Evolutionary conservation across 345 rosid genomes (phyloP).

Genomic region (Pugionium cornutum): DNA sequence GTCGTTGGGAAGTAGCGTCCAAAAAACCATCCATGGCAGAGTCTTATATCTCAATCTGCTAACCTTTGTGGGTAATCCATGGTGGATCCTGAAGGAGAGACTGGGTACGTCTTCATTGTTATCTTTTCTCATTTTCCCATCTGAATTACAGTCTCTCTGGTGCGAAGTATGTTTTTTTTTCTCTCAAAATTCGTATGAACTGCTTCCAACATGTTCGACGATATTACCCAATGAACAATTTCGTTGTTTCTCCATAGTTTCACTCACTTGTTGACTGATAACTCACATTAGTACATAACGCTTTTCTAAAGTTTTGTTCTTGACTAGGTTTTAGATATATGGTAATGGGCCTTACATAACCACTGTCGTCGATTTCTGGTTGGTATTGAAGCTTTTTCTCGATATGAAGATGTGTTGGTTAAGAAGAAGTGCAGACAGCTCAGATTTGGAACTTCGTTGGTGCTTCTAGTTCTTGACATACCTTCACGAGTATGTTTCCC

Average conservation of each 20-base stretch:
- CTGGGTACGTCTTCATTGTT: constrained; percentile 26
- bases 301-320: constrained; percentile 4
- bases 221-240: constrained; percentile 29
- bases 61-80: constrained; percentile 33
- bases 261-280: constrained; percentile 13
- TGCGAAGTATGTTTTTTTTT: constrained; percentile 25
- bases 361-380: constrained; percentile 4
- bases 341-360: not conserved
- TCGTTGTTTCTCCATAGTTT: constrained; percentile 5
- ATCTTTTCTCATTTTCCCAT: constrained; percentile 3
- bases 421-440: not conserved
- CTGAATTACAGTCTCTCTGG: constrained; percentile 3
- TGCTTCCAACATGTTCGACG: constrained; percentile 37
- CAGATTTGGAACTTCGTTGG: not conserved
- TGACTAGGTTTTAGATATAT: constrained; percentile 9
- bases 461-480: not conserved
- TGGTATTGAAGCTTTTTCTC: constrained; percentile 13
- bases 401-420: constrained; percentile 4
- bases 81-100: constrained; percentile 34
- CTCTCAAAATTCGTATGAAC: constrained; percentile 4
- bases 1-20: not conserved
- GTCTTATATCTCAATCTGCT: constrained; percentile 30
- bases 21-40: constrained; percentile 26
- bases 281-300: not conserved
- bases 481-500: not conserved